phyloP scores from a whole-genome alignment of 2,329 filamentous ascomycete species.

The Penicillium sp. region DNA sequence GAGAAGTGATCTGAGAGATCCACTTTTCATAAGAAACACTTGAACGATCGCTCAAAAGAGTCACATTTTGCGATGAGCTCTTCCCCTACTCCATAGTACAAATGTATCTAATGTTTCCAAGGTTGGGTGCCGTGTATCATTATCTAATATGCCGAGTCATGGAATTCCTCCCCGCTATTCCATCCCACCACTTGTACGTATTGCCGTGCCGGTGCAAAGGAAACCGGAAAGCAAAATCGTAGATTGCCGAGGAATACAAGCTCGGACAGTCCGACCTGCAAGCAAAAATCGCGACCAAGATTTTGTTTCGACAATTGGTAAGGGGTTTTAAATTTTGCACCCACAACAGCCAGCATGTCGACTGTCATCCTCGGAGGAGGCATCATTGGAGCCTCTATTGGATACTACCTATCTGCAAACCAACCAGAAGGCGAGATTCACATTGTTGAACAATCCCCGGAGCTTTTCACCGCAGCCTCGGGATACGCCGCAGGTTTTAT shows the following conservation, averaged over 20 bases:
- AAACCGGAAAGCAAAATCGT: background rate
- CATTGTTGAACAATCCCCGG: constrained; percentile 55
- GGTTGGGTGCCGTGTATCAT: background rate
- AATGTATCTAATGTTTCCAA: background rate
- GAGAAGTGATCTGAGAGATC: background rate
- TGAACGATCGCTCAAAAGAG: background rate
- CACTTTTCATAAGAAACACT: background rate
- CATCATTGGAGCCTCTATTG: constrained; percentile 67
- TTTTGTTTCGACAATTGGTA: background rate
- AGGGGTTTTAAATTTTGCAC: background rate
- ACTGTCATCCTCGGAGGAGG: constrained; percentile 68
- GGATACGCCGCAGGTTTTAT: constrained; percentile 73
- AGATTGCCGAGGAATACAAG: background rate
- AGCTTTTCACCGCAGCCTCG: constrained; percentile 70
- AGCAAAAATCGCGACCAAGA: background rate
- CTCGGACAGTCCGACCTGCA: background rate
- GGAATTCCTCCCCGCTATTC: background rate
- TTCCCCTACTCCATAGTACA: background rate
- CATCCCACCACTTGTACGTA: background rate
- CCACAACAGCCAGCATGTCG: constrained; percentile 33
- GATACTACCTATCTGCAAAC: constrained; percentile 65
- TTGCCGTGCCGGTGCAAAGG: background rate
- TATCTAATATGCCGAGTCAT: background rate
- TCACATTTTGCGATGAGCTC: background rate
- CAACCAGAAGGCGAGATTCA: constrained; percentile 47